phyloP scores from a whole-genome alignment of 257 asterid species.

The Salvia miltiorrhiza region DNA sequence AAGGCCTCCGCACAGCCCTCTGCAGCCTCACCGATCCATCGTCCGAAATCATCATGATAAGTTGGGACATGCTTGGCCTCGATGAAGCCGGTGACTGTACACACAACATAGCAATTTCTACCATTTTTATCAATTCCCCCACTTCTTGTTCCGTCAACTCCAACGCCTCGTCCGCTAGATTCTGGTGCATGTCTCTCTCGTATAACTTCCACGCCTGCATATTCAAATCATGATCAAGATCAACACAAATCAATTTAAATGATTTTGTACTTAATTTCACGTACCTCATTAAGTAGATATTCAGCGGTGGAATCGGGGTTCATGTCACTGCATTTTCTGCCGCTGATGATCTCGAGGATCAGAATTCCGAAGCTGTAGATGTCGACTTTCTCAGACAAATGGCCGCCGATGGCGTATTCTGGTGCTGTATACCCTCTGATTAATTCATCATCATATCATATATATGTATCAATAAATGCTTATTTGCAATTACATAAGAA shows the following conservation, averaged over 20 bases:
- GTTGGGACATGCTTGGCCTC: conserved; percentile 70
- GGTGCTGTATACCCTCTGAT: conserved; percentile 84
- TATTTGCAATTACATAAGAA: no score
- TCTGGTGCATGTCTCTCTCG: conserved; percentile 38
- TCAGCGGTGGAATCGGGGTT: conserved; percentile 37
- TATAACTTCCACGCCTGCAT: conserved; percentile 66
- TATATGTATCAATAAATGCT: no score
- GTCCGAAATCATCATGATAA: background rate
- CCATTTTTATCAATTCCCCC: conserved; percentile 51
- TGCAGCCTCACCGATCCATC: background rate
- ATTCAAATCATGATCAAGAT: no score
- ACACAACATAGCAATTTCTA: conserved; percentile 58
- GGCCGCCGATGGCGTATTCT: conserved; percentile 76
- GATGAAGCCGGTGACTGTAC: conserved; percentile 55
- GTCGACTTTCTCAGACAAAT: conserved; percentile 76
- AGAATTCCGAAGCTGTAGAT: conserved; percentile 71
- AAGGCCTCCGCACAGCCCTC: background rate
- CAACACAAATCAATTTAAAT: no score
- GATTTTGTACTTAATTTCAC: no score
- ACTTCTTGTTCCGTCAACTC: conserved; percentile 33
- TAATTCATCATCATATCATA: background rate
- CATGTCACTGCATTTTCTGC: conserved; percentile 49
- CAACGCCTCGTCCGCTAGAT: conserved; percentile 48
- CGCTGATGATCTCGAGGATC: conserved; percentile 62
- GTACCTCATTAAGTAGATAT: conserved; percentile 65